Base-by-base conservation (phyloP, 2,329 filamentous ascomycete genomes). In the Chaetomium globosum region DNA sequence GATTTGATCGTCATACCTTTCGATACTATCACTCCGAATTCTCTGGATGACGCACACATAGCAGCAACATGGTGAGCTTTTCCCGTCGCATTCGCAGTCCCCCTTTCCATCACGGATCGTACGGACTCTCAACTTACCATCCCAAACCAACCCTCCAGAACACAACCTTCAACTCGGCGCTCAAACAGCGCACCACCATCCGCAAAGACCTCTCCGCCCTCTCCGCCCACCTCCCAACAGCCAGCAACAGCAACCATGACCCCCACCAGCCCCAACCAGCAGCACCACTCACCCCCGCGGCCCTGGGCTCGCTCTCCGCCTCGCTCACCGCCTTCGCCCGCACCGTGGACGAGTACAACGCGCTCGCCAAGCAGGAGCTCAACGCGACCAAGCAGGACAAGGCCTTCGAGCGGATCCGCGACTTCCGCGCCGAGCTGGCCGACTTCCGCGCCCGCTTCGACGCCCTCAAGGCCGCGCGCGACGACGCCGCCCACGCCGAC, bases 321-420 rank as follows among this genome's bases (percentile, higher is more conserved):
- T 90, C 90, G 8, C 71, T 82, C 9, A 79, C 80, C 0, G 87
- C 93, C 66, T 93, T 99, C 77, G 87, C 90, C 55, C 92, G 95
- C 67, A 96, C 92, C 0, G 84, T 99, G 69, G 93, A 97, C 79
- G 93, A 97, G 75, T 99, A 99, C 81, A 87, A 90, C 73, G 85
- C 85, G 63, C 87, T 96, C 33, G 90, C 93, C 1, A 91, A 91
- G 70, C 91, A 94, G 73, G 95, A 99, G 77, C 87, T 97, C 36
- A 93, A 96, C 64, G 85, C 90, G 4, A 89, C 91, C 66, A 99
- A 98, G 79, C 91, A 96, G 72, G 89, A 95, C 66, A 97, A 98
- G 75, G 95, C 94, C 0, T 83, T 87, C 69, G 92, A 96, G 75
- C 87, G 95, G 53, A 84, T 97, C 65, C 90, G 91, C 77, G 92